Conservation (phyloP, 345 rosid genomes). For the Anastatica hierochuntica region DNA sequence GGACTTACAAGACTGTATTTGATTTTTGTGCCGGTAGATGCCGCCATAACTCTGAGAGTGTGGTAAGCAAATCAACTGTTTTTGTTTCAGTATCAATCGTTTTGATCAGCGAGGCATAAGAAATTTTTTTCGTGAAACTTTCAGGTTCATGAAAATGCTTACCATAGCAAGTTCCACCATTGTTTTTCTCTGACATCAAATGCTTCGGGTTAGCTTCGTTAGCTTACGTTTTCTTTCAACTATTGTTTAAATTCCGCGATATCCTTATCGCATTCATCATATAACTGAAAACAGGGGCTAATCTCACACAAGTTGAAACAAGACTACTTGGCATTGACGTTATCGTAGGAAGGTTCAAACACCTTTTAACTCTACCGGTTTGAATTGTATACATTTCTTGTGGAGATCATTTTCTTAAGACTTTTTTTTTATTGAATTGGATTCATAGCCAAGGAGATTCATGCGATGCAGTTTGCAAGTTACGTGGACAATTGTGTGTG, state of each 20-base stretch:
- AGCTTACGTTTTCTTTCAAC: background rate
- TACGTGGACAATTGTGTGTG: conserved; percentile 74
- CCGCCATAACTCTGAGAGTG: conserved; percentile 89
- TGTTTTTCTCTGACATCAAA: conserved; percentile 79
- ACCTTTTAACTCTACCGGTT: background rate
- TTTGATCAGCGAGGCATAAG: background rate
- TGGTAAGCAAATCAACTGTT: conserved; percentile 42
- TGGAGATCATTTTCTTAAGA: background rate
- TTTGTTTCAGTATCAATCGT: background rate
- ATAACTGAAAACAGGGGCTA: conserved; percentile 24
- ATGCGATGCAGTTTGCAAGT: conserved; percentile 75
- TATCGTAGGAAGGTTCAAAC: conserved; percentile 59
- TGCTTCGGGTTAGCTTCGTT: conserved; percentile 46
- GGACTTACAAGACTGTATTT: conserved; percentile 61
- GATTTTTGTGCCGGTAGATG: conserved; percentile 94
- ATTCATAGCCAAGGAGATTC: conserved; percentile 75
- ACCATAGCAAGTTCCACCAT: conserved; percentile 83
- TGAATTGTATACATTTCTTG: conserved; percentile 13
- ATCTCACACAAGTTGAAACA: conserved; percentile 44
- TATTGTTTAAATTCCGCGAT: background rate
- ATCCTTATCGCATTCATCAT: background rate
- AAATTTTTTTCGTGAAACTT: background rate
- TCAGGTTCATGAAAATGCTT: conserved; percentile 96
- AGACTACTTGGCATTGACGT: conserved; percentile 73
- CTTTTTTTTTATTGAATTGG: conserved; percentile 7